Conservation (phyloP, 2,329 filamentous ascomycete species). For the Aspergillus ruber region DNA sequence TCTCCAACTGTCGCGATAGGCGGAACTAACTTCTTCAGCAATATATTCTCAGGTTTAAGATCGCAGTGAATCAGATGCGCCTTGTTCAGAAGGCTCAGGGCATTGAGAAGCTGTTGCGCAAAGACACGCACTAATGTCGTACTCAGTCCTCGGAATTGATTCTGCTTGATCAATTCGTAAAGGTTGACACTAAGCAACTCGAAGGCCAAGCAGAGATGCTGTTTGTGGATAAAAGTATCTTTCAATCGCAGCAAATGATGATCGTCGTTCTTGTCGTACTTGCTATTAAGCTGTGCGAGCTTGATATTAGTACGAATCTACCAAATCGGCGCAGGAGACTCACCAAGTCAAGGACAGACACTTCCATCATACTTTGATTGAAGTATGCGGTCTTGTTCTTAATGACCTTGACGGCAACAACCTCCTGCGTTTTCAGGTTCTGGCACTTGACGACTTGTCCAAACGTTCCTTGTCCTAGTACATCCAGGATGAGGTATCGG, state of each 20-base stretch:
- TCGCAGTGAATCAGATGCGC: constrained; percentile 96
- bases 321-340: constrained; percentile 19
- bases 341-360: constrained; percentile 92
- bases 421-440: constrained; percentile 95
- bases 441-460: constrained; percentile 99
- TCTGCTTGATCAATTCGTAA: constrained; percentile 98
- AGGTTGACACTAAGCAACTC: constrained; percentile 94
- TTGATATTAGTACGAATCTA: constrained; percentile 14
- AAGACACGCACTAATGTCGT: constrained; percentile 96
- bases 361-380: constrained; percentile 99
- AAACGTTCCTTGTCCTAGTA: constrained; percentile 94
- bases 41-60: constrained; percentile 94
- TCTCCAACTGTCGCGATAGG: neutral
- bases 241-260: constrained; percentile 91
- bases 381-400: constrained; percentile 99
- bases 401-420: constrained; percentile 97
- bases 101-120: constrained; percentile 91
- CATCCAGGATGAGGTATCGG: constrained; percentile 92
- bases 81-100: constrained; percentile 86
- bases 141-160: constrained; percentile 94
- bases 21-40: constrained; percentile 73
- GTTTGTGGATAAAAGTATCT: constrained; percentile 95
- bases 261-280: constrained; percentile 98
- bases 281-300: constrained; percentile 72
- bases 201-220: constrained; percentile 94